phyloP scores from a whole-genome alignment of 352 stramenopile genomes.

The Phytophthora quininea region DNA sequence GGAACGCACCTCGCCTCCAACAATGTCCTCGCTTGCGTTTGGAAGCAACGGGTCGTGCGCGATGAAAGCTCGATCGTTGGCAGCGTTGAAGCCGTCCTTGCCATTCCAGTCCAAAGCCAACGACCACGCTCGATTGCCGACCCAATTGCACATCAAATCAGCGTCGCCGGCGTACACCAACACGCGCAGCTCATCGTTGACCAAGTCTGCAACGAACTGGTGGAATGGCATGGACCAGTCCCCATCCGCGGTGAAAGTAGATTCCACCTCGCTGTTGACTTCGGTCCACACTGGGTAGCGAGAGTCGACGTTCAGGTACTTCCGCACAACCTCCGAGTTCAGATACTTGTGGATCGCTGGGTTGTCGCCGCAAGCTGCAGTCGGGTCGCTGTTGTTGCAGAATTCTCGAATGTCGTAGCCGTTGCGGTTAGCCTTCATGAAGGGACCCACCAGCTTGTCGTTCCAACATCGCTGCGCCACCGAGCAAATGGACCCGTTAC shows the following conservation, averaged over 20 bases:
- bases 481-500: constrained; percentile 28
- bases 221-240: constrained; percentile 95
- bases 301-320: constrained; percentile 38
- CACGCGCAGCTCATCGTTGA: constrained; percentile 70
- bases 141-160: constrained; percentile 97
- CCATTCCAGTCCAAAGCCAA: constrained; percentile 89
- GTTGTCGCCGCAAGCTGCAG: background rate
- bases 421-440: constrained; percentile 39
- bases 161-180: constrained; percentile 97
- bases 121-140: constrained; percentile 94
- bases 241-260: constrained; percentile 69
- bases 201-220: constrained; percentile 79
- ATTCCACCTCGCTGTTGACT: constrained; percentile 91
- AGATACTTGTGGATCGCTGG: constrained; percentile 47
- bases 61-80: constrained; percentile 32
- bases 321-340: constrained; percentile 55
- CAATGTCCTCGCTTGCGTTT: constrained; percentile 11
- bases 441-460: constrained; percentile 49
- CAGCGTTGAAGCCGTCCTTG: constrained; percentile 79
- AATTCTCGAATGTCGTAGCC: constrained; percentile 55
- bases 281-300: constrained; percentile 64
- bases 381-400: constrained; percentile 35
- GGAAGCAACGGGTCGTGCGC: constrained; percentile 33
- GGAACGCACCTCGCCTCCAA: constrained; percentile 39
- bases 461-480: constrained; percentile 46